Conservation (phyloP, 768 basidiomycete species). For the Cystoderma amianthinum region DNA sequence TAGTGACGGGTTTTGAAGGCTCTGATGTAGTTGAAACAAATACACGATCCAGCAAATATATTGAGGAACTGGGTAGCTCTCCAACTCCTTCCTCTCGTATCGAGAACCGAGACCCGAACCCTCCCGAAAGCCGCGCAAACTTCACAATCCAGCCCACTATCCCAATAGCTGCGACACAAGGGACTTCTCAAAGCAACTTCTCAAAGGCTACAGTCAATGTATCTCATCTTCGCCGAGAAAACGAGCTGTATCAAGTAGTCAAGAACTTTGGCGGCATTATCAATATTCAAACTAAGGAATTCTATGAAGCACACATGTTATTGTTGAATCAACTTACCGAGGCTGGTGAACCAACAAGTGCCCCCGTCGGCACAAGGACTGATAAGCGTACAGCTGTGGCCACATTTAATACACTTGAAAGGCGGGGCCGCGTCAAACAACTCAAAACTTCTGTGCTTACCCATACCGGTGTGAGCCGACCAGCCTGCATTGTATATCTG, state of each 20-base stretch:
- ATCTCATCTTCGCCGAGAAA: constrained; percentile 73
- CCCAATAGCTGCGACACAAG: too few species aligned
- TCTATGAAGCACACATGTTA: constrained; percentile 58
- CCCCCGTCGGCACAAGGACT: constrained; percentile 56
- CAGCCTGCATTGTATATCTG: constrained; percentile 59
- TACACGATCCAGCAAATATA: too few species aligned
- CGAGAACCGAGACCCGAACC: too few species aligned
- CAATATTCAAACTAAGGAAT: constrained; percentile 60
- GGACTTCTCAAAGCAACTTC: too few species aligned
- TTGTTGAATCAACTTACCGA: constrained; percentile 51
- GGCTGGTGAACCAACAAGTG: constrained; percentile 65
- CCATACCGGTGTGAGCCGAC: constrained; percentile 50
- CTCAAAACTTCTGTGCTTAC: constrained; percentile 59
- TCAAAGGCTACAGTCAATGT: constrained; percentile 55
- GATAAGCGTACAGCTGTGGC: constrained; percentile 68
- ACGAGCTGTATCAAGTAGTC: constrained; percentile 67
- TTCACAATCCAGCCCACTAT: too few species aligned
- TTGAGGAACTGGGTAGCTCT: too few species aligned
- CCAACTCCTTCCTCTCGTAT: too few species aligned
- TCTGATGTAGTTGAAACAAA: too few species aligned
- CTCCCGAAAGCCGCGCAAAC: too few species aligned
- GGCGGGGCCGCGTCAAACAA: constrained; percentile 60
- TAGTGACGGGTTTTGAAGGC: too few species aligned
- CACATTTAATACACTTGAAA: constrained; percentile 56
- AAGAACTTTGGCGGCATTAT: constrained; percentile 60